phyloP scores from a whole-genome alignment of 768 basidiomycete genomes.

The Mycena polygramma region DNA sequence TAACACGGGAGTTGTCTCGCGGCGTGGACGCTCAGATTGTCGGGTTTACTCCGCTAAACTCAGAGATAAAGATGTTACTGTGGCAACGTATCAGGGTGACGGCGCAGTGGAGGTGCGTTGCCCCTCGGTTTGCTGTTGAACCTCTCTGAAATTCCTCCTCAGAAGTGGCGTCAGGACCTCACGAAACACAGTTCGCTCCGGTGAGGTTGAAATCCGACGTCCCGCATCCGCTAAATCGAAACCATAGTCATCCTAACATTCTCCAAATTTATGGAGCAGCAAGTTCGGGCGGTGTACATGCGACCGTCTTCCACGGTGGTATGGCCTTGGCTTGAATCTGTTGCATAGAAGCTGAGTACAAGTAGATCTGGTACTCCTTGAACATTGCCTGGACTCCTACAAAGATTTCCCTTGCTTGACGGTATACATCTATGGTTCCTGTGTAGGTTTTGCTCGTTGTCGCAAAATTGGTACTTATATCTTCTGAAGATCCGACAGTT shows the following conservation, averaged over 20 bases:
- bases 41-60: slow-evolving; percentile 14
- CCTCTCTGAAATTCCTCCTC: not conserved
- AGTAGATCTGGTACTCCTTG: not conserved
- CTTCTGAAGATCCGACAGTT: too few species aligned
- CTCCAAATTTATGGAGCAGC: not conserved
- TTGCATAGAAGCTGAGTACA: not conserved
- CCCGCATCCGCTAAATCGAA: not conserved
- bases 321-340: not conserved
- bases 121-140: not conserved
- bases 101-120: not conserved
- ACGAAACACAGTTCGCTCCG: not conserved
- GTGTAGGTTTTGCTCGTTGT: too few species aligned
- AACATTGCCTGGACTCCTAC: too few species aligned
- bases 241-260: not conserved
- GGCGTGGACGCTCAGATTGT: too few species aligned
- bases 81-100: slow-evolving; percentile 7
- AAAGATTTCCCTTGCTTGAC: too few species aligned
- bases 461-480: too few species aligned
- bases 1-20: too few species aligned
- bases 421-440: too few species aligned
- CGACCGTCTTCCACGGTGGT: not conserved
- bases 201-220: not conserved
- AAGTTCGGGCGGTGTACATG: not conserved
- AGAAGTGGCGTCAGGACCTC: slow-evolving; percentile 1
- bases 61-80: not conserved